phyloP scores from a whole-genome alignment of 345 rosid species.

The Turnera subulata region DNA sequence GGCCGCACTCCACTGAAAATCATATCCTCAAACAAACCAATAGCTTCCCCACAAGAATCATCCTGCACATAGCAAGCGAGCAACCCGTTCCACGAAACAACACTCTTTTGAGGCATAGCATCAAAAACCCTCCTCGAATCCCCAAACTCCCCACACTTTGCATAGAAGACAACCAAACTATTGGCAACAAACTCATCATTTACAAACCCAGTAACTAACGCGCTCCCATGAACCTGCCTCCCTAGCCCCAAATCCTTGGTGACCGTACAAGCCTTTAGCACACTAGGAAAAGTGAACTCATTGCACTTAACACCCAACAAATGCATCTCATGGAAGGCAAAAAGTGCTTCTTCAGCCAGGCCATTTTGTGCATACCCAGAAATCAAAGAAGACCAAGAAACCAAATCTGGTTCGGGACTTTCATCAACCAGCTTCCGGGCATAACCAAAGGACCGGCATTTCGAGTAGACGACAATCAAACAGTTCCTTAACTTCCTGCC shows the following conservation, averaged over 20 bases:
- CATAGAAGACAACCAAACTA: conserved; percentile 53
- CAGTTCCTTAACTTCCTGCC: conserved; percentile 30
- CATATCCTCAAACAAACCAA: conserved; percentile 45
- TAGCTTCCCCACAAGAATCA: conserved; percentile 36
- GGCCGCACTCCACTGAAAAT: conserved; percentile 43
- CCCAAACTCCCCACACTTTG: conserved; percentile 44
- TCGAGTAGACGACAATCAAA: conserved; percentile 34
- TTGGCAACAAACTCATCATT: conserved; percentile 55
- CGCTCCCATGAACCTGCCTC: conserved; percentile 53
- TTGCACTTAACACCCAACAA: conserved; percentile 48
- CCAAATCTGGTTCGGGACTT: conserved; percentile 52
- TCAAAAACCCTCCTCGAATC: conserved; percentile 50
- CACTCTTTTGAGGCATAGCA: conserved; percentile 39
- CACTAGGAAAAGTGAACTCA: conserved; percentile 54
- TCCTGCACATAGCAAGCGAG: conserved; percentile 51
- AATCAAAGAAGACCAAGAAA: conserved; percentile 66
- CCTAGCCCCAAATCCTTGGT: conserved; percentile 41
- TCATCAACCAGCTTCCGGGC: conserved; percentile 49
- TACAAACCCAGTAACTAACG: conserved; percentile 48
- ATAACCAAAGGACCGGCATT: conserved; percentile 34
- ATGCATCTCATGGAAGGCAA: conserved; percentile 39
- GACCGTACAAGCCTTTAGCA: conserved; percentile 51
- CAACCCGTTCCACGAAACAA: conserved; percentile 60
- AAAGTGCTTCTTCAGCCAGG: conserved; percentile 36
- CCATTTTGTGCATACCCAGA: conserved; percentile 56